Conservation (phyloP, 768 basidiomycete genomes). For the Tricholomella constricta region DNA sequence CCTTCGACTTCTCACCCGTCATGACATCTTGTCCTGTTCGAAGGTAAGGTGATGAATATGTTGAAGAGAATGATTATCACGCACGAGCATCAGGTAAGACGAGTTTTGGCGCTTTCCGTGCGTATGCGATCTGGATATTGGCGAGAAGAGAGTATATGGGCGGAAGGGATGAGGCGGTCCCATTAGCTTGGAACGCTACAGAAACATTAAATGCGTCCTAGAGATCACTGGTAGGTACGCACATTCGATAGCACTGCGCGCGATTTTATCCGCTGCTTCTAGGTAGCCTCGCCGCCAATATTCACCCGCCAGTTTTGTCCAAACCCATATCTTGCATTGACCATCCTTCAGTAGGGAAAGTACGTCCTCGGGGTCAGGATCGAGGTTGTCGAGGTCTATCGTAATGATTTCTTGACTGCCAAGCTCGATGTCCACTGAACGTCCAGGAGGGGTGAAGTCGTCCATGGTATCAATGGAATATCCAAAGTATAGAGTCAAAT, state of each 20-base stretch:
- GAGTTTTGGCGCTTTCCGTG: constrained; percentile 82
- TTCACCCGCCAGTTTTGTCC: constrained; percentile 84
- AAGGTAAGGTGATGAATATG: constrained; percentile 1
- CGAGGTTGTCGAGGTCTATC: constrained; percentile 86
- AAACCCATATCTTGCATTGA: constrained; percentile 70
- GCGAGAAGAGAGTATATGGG: constrained; percentile 83
- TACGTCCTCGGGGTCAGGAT: constrained; percentile 75
- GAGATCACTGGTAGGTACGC: constrained; percentile 7
- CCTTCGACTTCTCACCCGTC: constrained; percentile 59
- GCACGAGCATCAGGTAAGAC: constrained; percentile 72
- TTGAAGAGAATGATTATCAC: constrained; percentile 27
- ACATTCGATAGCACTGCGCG: constrained; percentile 68
- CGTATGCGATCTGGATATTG: constrained; percentile 79
- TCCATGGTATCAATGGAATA: constrained; percentile 30
- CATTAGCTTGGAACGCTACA: constrained; percentile 55
- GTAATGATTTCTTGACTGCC: constrained; percentile 85
- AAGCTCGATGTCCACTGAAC: constrained; percentile 75
- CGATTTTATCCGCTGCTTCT: constrained; percentile 77
- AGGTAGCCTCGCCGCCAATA: constrained; percentile 83
- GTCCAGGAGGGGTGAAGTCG: constrained; percentile 37
- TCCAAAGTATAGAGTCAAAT: background rate
- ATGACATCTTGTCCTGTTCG: constrained; percentile 65
- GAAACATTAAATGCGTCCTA: constrained; percentile 16
- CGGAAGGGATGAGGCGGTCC: constrained; percentile 52
- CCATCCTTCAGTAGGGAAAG: constrained; percentile 72